Evolutionary conservation across 257 asterid species (phyloP), one percentile per base, ranked within the genome.

Genomic region (Solanum ossicruentum): DNA sequence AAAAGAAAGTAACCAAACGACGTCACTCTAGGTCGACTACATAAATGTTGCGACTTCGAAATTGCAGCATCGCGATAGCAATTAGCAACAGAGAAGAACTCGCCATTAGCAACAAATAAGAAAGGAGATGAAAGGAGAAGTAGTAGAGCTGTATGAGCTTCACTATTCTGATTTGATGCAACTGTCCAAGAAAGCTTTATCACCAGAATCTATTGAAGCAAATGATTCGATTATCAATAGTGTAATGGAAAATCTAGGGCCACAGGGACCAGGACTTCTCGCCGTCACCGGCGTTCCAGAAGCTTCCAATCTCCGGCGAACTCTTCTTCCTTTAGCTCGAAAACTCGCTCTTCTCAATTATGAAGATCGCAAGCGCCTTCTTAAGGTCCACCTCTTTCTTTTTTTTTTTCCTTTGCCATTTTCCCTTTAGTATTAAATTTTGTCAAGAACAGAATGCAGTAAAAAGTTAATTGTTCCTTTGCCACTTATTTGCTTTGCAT

Each of bases 221-320:
- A 73, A 36, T 80, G 82, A 82, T 67, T 90, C 83, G 7, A 87
- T 93, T 83, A 81, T 92, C 9, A 36, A 56, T 57, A 51, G 88
- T 51, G 83, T 93, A 8, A 88, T 93, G 93, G 92, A 93, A 87
- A 90, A 84, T 88, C 92, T 96, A 84, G 98, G 98, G 65, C 95
- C 93, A 17, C 84, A 75, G 12, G 99, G 99, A 70, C 95, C 98
- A 69, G 99, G 99, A 87, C 93, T 96, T 43, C 80, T 96, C n/a
- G 90, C 97, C 61, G 60, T 94, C 86, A 82, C 47, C 63, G 96
- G 96, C 16, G 92, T 94, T 65, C 94, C 95, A 58, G 63, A 61
- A 85, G 89, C 97, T 84, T 87, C 89, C 67, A 52, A 18, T 75
- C 88, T 92, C 67, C 91, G 93, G 61, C 88, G 82, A 79, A 86